phyloP scores from a whole-genome alignment of 2,329 filamentous ascomycete species.

The Magnaporthiopsis poae region DNA sequence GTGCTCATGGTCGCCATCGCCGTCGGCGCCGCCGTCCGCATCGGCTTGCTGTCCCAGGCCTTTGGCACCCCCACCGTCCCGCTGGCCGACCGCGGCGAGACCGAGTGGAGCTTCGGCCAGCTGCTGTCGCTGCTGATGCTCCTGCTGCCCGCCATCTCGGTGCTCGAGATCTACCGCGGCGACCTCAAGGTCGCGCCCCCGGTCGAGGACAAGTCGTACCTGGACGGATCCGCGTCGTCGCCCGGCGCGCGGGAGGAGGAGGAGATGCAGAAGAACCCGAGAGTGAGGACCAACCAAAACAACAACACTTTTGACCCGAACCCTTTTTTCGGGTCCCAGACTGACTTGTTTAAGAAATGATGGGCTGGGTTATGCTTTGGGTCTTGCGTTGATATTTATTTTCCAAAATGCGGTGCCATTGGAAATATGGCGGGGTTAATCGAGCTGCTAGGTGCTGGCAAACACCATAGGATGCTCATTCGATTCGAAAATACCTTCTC shows the following conservation, averaged over 20 bases:
- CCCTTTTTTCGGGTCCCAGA: conserved; percentile 31
- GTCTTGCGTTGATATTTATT: not conserved
- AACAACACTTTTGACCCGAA: conserved; percentile 32
- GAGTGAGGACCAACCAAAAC: conserved; percentile 16
- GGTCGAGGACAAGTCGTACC: conserved; percentile 26
- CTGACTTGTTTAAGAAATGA: conserved; percentile 25
- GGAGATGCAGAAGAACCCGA: conserved; percentile 14
- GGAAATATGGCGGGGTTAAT: too few relatives aligned
- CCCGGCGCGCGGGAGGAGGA: conserved; percentile 33
- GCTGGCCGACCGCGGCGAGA: conserved; percentile 44
- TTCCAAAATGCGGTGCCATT: not conserved
- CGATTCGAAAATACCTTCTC: too few relatives aligned
- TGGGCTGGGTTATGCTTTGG: not conserved
- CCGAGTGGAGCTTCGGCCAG: conserved; percentile 54
- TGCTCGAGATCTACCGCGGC: conserved; percentile 48
- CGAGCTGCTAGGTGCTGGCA: too few relatives aligned
- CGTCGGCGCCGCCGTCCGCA: conserved; percentile 46
- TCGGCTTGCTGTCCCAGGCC: conserved; percentile 49
- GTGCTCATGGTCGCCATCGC: conserved; percentile 48
- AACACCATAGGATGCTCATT: too few relatives aligned
- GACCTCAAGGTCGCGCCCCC: conserved; percentile 34
- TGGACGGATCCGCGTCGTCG: conserved; percentile 18
- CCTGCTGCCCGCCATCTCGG: conserved; percentile 48
- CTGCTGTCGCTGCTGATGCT: conserved; percentile 50
- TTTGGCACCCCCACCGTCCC: conserved; percentile 44